A percentile compares a stretch with the other conserved stretches of the same genome.
These are phyloP conservation scores for Botrytis hyacinthi DNA, from an alignment of 2,329 filamentous ascomycete species.

Conservation along the genomic window DNA sequence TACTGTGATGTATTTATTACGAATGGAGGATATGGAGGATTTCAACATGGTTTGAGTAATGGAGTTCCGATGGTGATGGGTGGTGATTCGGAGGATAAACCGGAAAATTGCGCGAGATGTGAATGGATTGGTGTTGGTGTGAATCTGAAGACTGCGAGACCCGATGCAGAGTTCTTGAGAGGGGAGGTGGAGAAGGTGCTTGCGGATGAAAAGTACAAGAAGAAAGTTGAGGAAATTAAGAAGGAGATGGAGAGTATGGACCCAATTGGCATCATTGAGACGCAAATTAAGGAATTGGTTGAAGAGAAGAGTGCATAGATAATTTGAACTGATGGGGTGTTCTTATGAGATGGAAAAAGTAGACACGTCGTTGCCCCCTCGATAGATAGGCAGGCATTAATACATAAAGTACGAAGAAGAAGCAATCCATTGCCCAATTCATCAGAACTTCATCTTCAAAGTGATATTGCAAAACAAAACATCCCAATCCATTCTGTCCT, in stretches of 20 bases:
- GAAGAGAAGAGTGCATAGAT: not conserved
- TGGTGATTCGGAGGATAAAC: conserved; percentile 40
- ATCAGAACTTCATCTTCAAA: not conserved
- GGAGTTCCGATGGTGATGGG: conserved; percentile 40
- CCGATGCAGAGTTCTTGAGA: not conserved
- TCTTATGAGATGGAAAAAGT: not conserved
- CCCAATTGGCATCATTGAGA: not conserved
- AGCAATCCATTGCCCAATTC: not conserved
- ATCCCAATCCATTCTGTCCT: not conserved
- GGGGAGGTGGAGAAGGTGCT: not conserved
- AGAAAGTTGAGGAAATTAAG: not conserved
- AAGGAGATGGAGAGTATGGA: not conserved
- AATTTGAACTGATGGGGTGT: not conserved
- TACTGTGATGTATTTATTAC: conserved; percentile 40
- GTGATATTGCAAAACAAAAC: not conserved
- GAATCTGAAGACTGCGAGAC: not conserved
- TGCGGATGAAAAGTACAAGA: not conserved
- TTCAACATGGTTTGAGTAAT: conserved; percentile 37
- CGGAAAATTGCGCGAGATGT: conserved; percentile 22
- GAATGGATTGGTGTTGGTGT: not conserved
- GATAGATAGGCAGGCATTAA: not conserved
- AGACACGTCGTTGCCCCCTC: not conserved
- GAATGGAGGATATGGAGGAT: conserved; percentile 41
- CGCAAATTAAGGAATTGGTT: not conserved
- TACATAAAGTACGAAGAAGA: not conserved